A percentile compares a stretch with the other conserved stretches of the same genome.
These are phyloP conservation scores for Ascochyta viciae-villosae DNA, from an alignment of 2,329 filamentous ascomycete species.

Conservation along the genomic window DNA sequence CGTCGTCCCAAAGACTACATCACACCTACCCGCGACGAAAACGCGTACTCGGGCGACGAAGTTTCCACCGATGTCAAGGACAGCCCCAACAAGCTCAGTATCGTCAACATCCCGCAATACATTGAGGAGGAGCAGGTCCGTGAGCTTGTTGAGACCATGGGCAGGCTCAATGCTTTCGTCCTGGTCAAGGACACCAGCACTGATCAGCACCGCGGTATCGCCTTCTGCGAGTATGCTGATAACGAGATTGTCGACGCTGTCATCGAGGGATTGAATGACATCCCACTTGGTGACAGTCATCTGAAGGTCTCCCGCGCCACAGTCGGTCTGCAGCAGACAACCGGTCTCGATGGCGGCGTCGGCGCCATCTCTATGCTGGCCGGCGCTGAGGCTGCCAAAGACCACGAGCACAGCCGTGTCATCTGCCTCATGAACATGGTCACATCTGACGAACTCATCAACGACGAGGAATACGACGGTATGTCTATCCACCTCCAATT, in stretches of 20 bases:
- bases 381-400: conserved; percentile 78
- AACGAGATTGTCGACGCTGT: conserved; percentile 80
- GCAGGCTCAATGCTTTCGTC: conserved; percentile 89
- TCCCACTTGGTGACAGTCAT: conserved; percentile 87
- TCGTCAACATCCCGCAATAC: conserved; percentile 87
- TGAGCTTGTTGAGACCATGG: conserved; percentile 89
- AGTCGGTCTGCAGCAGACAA: conserved; percentile 90
- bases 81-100: conserved; percentile 92
- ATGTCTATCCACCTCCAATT: conserved; percentile 37
- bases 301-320: conserved; percentile 89
- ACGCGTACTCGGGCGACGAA: conserved; percentile 75
- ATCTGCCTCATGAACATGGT: conserved; percentile 98
- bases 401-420: conserved; percentile 79
- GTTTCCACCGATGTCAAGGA: conserved; percentile 85
- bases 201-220: conserved; percentile 89
- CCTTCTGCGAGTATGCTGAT: conserved; percentile 94
- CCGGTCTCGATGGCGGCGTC: conserved; percentile 92
- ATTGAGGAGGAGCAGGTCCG: conserved; percentile 90
- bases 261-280: conserved; percentile 88
- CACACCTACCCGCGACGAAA: conserved; percentile 72
- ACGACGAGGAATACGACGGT: conserved; percentile 96
- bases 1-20: conserved; percentile 96
- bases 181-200: conserved; percentile 86
- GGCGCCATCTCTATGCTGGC: conserved; percentile 98
- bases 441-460: conserved; percentile 90